Conservation (phyloP, 1,284 basidiomycete species). For the Ceratobasidium sp. region DNA sequence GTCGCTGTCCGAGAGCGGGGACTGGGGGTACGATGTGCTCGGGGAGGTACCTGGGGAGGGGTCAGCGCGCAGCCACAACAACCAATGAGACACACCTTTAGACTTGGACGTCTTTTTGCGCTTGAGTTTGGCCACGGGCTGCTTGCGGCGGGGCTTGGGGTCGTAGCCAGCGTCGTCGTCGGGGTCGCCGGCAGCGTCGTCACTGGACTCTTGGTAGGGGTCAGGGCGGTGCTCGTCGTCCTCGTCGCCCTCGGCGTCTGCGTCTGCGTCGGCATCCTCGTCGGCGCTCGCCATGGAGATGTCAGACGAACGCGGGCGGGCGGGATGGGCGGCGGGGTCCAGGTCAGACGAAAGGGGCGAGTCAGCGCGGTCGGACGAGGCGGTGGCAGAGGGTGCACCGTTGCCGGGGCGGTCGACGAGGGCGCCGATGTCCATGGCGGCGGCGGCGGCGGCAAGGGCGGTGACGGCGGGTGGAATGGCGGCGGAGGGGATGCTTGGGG, state of each 20-base stretch:
- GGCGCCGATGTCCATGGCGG: conserved; percentile 42
- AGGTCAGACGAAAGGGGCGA: conserved; percentile 36
- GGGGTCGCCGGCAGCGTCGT: conserved; percentile 21
- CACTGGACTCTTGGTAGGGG: conserved; percentile 27
- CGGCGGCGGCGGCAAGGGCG: conserved; percentile 23
- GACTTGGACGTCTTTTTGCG: conserved; percentile 43
- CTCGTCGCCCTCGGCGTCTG: conserved; percentile 37
- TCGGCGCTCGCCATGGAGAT: conserved; percentile 38
- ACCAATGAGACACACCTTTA: conserved; percentile 8
- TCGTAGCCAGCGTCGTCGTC: conserved; percentile 42
- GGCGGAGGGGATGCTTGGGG: conserved; percentile 2
- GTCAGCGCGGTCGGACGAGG: conserved; percentile 40
- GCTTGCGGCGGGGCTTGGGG: conserved; percentile 42
- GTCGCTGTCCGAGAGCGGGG: conserved; percentile 39
- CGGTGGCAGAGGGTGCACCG: conserved; percentile 7
- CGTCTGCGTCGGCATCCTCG: conserved; percentile 25
- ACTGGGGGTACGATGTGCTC: conserved; percentile 44
- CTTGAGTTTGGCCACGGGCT: conserved; percentile 24
- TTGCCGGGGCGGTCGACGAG: conserved; percentile 17
- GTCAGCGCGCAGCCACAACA: conserved; percentile 13
- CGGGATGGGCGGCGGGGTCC: background rate
- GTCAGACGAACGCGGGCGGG: conserved; percentile 18
- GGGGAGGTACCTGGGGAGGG: conserved; percentile 20
- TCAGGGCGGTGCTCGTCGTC: conserved; percentile 26
- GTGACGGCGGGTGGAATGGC: conserved; percentile 19